Evolutionary conservation across 1,284 basidiomycete species (phyloP), one percentile per base, ranked within the genome.

Genomic region (Boletus sp.): DNA sequence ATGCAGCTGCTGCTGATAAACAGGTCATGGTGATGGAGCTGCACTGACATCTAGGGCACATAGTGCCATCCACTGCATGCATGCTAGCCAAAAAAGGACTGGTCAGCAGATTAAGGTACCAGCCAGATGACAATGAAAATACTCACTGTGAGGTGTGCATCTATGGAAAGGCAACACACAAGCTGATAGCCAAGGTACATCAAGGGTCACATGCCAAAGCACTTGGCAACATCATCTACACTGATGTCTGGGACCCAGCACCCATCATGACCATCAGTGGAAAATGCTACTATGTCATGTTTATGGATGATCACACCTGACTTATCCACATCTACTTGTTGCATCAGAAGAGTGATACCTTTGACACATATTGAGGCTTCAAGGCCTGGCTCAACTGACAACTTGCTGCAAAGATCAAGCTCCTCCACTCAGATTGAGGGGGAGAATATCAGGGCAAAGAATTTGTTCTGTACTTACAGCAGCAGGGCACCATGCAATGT

Each of bases 251-350:
- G 24, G 24, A 3, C 7, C 29, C 42, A 6, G 9, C 15, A 1
- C 24, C 51, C 0, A 3, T 56, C 0, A 2, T 4, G 1, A 57
- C 16, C 0, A 54, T 56, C 0, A 3, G 8, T 0, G 15, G 37
- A 0, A 8, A 5, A 0, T 0, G 1, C 0, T 61, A 58, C 45
- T 61, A 61, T 16, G 9, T 48, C 9, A 45, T 4, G 0, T 45
- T 45, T 2, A 45, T 9, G 0, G 8, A 45, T 1, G 16, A 29
- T 16, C 9, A n/a, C 1, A 45, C 15, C 0, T 1, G 9, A 0
- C 24, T 45, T 0, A 45, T 8, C 16, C 24, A 45, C 9, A 6
- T 29, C 1, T 7, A 45, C 6, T 8, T 27, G 3, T 0, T 45
- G 8, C 3, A 2, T 2, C 44, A 29, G 5, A 45, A 45, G 2